Percentiles rank a stretch among this genome's conserved stretches.
These are phyloP conservation scores for Knufia fluminis DNA, from an alignment of 2,329 filamentous ascomycete species.

Conservation along the genomic window DNA sequence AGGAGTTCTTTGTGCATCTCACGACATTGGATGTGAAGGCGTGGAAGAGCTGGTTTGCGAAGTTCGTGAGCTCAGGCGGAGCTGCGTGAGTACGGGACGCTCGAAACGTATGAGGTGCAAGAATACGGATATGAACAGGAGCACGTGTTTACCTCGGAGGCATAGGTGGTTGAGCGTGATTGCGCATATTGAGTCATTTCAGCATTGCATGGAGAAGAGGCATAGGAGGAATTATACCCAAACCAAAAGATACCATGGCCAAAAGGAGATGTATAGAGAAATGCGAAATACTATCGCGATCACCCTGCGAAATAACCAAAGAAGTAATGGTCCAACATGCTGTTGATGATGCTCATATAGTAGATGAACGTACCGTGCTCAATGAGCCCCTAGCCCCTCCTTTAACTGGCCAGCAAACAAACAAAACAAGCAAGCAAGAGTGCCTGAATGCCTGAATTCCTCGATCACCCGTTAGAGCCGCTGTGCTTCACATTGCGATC, in stretches of 20 bases:
- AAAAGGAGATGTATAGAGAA: not conserved
- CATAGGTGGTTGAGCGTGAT: not conserved
- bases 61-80: slow-evolving; percentile 22
- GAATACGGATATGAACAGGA: not conserved
- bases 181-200: not conserved
- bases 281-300: not conserved
- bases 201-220: not conserved
- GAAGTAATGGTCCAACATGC: too few relatives aligned
- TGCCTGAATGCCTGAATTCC: too few relatives aligned
- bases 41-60: slow-evolving; percentile 41
- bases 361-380: too few relatives aligned
- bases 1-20: slow-evolving; percentile 39
- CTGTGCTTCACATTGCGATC: too few relatives aligned
- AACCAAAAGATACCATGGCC: not conserved
- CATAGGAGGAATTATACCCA: not conserved
- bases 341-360: too few relatives aligned
- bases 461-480: too few relatives aligned
- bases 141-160: too few relatives aligned
- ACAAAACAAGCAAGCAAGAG: too few relatives aligned
- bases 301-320: not conserved
- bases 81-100: not conserved
- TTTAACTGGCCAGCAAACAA: too few relatives aligned
- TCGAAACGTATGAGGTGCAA: too few relatives aligned
- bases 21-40: slow-evolving; percentile 36
- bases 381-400: too few relatives aligned